Evolutionary conservation across 2,329 filamentous ascomycete species (phyloP), one percentile per base, ranked within the genome.

Genomic region (Berkeleyomyces basicola): DNA sequence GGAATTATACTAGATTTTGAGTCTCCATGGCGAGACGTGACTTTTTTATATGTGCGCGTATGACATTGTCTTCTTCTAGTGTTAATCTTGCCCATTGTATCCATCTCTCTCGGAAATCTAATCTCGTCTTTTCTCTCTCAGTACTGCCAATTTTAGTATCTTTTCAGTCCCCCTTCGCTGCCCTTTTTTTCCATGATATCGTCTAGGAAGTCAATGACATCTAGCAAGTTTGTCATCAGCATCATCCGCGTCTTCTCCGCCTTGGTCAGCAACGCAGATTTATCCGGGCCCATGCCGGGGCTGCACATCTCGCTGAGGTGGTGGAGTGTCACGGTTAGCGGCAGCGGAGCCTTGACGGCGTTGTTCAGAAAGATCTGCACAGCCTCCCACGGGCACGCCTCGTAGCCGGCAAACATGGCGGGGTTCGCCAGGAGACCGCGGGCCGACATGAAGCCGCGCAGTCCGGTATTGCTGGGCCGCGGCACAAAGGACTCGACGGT

Each of bases 381-480:
- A 1, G 81, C 83, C 58, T 81, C 77, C 79, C 81, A 84, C 1
- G 83, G 79, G 65, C 83, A 85, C 31, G 76, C 72, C 3, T 77
- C 71, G 67, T 78, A 69, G 55, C 82, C 78, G 0, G 81, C 78
- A 71, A 85, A 88, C 59, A 88, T 72, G 3, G 83, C 82, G 1
- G 85, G 85, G 71, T 88, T 87, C 67, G 82, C 76, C 49, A 88
- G 77, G 2, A 88, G 75, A 7, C 83, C 85, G 58, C 85, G 78
- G 6, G 85, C 85, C 23, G 85, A 82, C 85, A 88, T 88, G 62
- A 88, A 79, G 43, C 85, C 83, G 1, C 79, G 72, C 6, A 84
- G 75, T 42, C 78, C 74, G 4, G 77, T 80, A 76, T 73, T 74
- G 67, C 71, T 73, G 16, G 73, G 74, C 3, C 66, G 70, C 1